Evolutionary conservation across 495 filamentous ascomycete genomes (phyloP), one percentile per base, ranked within the genome.

Genomic region (Extremus antarcticus): DNA sequence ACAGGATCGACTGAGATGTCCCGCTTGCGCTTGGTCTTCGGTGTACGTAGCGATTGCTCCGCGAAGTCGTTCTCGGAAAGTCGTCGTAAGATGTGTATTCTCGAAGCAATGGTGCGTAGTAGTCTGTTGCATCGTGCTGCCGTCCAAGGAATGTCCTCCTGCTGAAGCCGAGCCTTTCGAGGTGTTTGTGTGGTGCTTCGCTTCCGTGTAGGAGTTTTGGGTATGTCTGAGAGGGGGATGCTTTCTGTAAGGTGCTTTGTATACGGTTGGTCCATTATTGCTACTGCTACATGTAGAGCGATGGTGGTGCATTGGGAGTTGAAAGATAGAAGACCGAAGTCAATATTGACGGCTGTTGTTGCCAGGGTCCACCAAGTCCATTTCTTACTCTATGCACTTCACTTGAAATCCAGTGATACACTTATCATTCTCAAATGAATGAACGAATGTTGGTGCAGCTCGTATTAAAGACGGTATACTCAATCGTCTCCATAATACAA

Each of bases 51-150:
- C 17, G 41, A 7, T 45, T 45, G 15, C 41, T 45, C 41, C 4
- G 41, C 41, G 7, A 45, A 45, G 19, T 45, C 41, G n/a, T 45
- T 45, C 41, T 45, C 41, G 7, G 41, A 45, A 4, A 45, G 17
- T 17, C 41, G 41, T 17, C 41, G 41, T 45, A 45, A 21, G 7
- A 45, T 45, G 41, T 45, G 41, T 45, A 45, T 45, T 7, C 41
- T 7, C 8, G 41, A 45, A 17, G 41, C 41, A 21, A 45, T 45
- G 15, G 41, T 45, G 8, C 41, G 41, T n/a, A 45, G 41, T 7
- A 45, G 41, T 45, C 41, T 45, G 19, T 45, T 45, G 41, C 41
- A 45, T n/a, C 41, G 41, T 17, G 41, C 41, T n/a, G 41, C 41
- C 7, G 41, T 45, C 41, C 41, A 45, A 17, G 41, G 41, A 17